A percentile compares a stretch with the other conserved stretches of the same genome.
Conservation (phyloP, 768 basidiomycete species). For the Termitomyces sp. region DNA sequence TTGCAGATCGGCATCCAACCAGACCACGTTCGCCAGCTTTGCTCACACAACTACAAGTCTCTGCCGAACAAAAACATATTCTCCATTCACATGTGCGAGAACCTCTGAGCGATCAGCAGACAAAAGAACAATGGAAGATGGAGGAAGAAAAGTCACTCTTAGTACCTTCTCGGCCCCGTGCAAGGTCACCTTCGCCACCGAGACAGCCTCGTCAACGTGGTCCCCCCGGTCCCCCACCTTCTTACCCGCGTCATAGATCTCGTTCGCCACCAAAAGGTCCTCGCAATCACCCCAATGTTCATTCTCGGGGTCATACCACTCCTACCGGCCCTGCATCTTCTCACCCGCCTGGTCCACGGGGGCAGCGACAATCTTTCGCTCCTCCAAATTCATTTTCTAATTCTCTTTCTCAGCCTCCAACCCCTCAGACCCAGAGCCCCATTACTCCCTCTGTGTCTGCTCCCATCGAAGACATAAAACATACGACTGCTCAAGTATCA, state of each 20-base stretch:
- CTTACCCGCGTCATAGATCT: conserved; percentile 18
- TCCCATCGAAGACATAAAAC: conserved; percentile 1
- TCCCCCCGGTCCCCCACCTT: conserved; percentile 9
- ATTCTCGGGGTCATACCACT: conserved; percentile 16
- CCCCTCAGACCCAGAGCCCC: conserved; percentile 5
- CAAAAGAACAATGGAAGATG: neutral
- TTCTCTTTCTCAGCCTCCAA: neutral
- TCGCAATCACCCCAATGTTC: conserved; percentile 16
- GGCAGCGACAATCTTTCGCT: conserved; percentile 16
- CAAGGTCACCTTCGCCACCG: conserved; percentile 21
- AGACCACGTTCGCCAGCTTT: neutral
- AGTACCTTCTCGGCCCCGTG: conserved; percentile 3
- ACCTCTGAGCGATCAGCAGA: neutral
- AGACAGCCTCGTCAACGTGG: conserved; percentile 19
- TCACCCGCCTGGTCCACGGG: conserved; percentile 15
- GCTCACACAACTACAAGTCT: neutral
- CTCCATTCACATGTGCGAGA: neutral
- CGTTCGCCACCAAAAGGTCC: conserved; percentile 41
- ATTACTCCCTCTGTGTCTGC: neutral
- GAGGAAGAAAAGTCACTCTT: neutral
- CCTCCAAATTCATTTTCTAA: neutral
- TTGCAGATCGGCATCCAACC: neutral
- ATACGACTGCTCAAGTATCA: neutral
- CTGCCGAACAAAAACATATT: neutral
- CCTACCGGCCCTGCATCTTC: conserved; percentile 17